phyloP scores from a whole-genome alignment of 768 basidiomycete species.

The Boletus vinaceobasis region DNA sequence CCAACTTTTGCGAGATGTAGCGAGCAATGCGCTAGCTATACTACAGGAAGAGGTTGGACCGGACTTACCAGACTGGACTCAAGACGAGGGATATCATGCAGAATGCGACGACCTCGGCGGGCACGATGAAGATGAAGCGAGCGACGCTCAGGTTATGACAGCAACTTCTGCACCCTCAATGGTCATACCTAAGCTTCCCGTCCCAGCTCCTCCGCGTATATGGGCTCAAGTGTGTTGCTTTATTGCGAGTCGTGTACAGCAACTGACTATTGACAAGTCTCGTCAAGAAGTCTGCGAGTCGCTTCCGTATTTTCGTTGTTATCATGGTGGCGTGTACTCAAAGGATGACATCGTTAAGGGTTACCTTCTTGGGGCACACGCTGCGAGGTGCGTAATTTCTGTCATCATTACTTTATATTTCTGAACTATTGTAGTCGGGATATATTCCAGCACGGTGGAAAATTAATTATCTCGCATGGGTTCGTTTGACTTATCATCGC shows the following conservation, averaged over 20 bases:
- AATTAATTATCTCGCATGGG: slow-evolving; percentile 82
- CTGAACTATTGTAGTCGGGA: slow-evolving; percentile 53
- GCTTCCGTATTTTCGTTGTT: slow-evolving; percentile 62
- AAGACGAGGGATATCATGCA: slow-evolving; percentile 17
- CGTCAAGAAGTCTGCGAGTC: slow-evolving; percentile 84
- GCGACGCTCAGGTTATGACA: slow-evolving; percentile 15
- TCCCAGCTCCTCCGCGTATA: slow-evolving; percentile 35
- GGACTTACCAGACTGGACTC: slow-evolving; percentile 24
- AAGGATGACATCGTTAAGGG: slow-evolving; percentile 60
- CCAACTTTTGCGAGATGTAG: slow-evolving; percentile 18
- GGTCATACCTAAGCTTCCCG: slow-evolving; percentile 17
- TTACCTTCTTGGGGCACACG: slow-evolving; percentile 71
- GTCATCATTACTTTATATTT: slow-evolving; percentile 1
- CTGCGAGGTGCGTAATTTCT: slow-evolving; percentile 49
- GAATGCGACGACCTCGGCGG: slow-evolving; percentile 9
- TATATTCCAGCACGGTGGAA: slow-evolving; percentile 58
- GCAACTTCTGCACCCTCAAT: background rate
- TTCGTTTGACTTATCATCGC: slow-evolving; percentile 31
- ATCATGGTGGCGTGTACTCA: slow-evolving; percentile 79
- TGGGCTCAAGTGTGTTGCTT: slow-evolving; percentile 42
- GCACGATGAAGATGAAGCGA: slow-evolving; percentile 8
- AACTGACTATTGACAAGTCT: slow-evolving; percentile 43
- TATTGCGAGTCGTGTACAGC: background rate
- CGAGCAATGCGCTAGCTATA: slow-evolving; percentile 11
- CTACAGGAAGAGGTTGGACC: slow-evolving; percentile 3